A percentile compares a stretch with the other conserved stretches of the same genome.
phyloP scores from a whole-genome alignment of 441 rosid genomes.

The Codiaeum variegatum region DNA sequence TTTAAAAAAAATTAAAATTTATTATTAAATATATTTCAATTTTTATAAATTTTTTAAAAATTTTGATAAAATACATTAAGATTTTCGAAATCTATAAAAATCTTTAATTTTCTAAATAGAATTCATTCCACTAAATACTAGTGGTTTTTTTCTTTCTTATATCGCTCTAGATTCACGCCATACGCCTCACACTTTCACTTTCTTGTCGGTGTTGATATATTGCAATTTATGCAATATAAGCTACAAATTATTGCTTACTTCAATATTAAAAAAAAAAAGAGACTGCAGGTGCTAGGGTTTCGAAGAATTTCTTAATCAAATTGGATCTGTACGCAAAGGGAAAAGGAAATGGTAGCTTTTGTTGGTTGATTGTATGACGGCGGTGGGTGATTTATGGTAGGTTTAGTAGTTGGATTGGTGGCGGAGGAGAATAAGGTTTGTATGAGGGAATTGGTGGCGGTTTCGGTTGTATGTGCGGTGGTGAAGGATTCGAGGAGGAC shows the following conservation, averaged over 20 bases:
- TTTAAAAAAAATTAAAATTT: no score
- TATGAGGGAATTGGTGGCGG: conserved; percentile 43
- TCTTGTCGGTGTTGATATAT: conserved; percentile 77
- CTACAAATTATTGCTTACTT: conserved; percentile 15
- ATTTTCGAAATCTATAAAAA: no score
- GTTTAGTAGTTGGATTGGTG: conserved; percentile 13
- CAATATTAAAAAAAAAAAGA: conserved; percentile 17
- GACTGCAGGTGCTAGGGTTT: not conserved
- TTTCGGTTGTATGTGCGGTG: conserved; percentile 31
- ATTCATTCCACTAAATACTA: not conserved
- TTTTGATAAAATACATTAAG: no score
- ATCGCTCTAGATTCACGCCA: conserved; percentile 26
- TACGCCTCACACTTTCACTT: not conserved
- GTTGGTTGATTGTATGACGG: conserved; percentile 31
- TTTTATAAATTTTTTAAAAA: no score
- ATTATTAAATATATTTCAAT: no score
- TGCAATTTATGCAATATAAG: conserved; percentile 27
- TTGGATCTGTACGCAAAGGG: conserved; percentile 1
- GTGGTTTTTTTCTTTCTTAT: not conserved
- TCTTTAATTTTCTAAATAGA: no score
- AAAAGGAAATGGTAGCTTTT: conserved; percentile 23
- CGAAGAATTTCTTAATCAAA: not conserved
- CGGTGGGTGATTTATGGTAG: conserved; percentile 25
- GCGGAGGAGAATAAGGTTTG: conserved; percentile 25
- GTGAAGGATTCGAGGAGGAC: conserved; percentile 36